phyloP scores from a whole-genome alignment of 495 filamentous ascomycete species.

The Annulohypoxylon nitens region DNA sequence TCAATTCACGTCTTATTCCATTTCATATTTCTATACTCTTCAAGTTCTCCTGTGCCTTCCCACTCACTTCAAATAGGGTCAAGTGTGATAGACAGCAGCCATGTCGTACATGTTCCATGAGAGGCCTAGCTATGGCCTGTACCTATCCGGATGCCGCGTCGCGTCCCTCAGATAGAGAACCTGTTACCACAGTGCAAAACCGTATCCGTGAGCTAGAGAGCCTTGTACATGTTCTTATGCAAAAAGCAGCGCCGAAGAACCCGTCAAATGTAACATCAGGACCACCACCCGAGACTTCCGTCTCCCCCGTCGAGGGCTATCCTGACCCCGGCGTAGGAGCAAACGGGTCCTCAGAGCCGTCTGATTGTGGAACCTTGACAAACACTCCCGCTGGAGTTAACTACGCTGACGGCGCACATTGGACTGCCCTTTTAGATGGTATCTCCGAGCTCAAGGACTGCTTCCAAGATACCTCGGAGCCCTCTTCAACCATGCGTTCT shows the following conservation, averaged over 20 bases:
- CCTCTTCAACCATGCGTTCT: background rate
- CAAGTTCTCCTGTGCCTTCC: background rate
- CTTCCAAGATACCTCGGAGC: slow-evolving; percentile 29
- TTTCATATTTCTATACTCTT: background rate
- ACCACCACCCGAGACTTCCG: background rate
- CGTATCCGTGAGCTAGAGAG: slow-evolving; percentile 50
- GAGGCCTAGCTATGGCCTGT: slow-evolving; percentile 50
- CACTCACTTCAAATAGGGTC: slow-evolving; percentile 24
- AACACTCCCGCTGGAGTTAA: slow-evolving; percentile 36
- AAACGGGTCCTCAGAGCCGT: slow-evolving; percentile 17
- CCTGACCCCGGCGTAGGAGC: slow-evolving; percentile 22
- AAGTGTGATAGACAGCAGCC: slow-evolving; percentile 53
- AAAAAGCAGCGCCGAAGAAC: slow-evolving; percentile 31
- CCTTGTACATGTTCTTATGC: slow-evolving; percentile 47
- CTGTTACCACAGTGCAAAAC: slow-evolving; percentile 40
- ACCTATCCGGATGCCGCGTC: slow-evolving; percentile 45
- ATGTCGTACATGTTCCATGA: slow-evolving; percentile 50
- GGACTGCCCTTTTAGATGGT: slow-evolving; percentile 51
- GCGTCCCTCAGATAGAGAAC: slow-evolving; percentile 32
- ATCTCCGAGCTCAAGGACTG: slow-evolving; percentile 45
- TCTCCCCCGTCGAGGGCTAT: slow-evolving; percentile 14
- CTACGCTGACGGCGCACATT: slow-evolving; percentile 52
- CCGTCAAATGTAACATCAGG: slow-evolving; percentile 23
- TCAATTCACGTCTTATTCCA: background rate
- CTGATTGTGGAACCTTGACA: slow-evolving; percentile 31